These are phyloP conservation scores for Fistulifera pelliculosa DNA, from an alignment of 108 stramenopile species.

Conservation along the genomic window DNA sequence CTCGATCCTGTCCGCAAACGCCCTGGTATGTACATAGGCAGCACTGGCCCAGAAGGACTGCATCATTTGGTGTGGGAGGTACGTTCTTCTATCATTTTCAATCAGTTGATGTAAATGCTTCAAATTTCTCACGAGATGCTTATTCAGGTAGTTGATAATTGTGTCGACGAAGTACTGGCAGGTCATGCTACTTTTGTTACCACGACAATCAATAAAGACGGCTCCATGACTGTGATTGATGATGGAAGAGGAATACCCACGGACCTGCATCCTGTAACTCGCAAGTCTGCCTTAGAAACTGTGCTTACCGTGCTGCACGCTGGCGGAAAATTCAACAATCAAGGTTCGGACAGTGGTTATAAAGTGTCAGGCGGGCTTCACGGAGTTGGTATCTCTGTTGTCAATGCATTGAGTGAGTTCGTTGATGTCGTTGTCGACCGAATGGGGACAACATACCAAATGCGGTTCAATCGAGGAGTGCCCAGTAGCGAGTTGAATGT, in stretches of 20 bases:
- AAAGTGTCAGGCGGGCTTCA: slow-evolving; percentile 91
- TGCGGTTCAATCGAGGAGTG: slow-evolving; percentile 75
- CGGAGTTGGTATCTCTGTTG: slow-evolving; percentile 94
- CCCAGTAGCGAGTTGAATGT: slow-evolving; percentile 43
- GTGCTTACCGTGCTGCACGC: slow-evolving; percentile 93
- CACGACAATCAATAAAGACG: slow-evolving; percentile 10
- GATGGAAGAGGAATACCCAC: slow-evolving; percentile 94
- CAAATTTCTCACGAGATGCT: too few species aligned
- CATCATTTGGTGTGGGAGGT: slow-evolving; percentile 92
- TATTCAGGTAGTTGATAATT: slow-evolving; percentile 79
- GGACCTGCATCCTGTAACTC: slow-evolving; percentile 73
- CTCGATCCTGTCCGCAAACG: slow-evolving; percentile 93
- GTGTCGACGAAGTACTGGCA: slow-evolving; percentile 90
- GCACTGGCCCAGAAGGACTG: slow-evolving; percentile 86
- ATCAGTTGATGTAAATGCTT: too few species aligned
- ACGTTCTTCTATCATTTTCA: too few species aligned
- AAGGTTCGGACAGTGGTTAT: slow-evolving; percentile 71
- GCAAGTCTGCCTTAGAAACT: slow-evolving; percentile 82
- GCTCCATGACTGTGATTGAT: slow-evolving; percentile 55
- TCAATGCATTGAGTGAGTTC: slow-evolving; percentile 84
- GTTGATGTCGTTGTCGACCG: slow-evolving; percentile 76
- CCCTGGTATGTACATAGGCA: slow-evolving; percentile 95
- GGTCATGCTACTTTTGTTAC: slow-evolving; percentile 79
- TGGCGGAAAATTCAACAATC: slow-evolving; percentile 96
- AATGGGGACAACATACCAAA: slow-evolving; percentile 32